Base-by-base conservation (phyloP, 2,329 filamentous ascomycete genomes). In the Leptoxyphium fumago region DNA sequence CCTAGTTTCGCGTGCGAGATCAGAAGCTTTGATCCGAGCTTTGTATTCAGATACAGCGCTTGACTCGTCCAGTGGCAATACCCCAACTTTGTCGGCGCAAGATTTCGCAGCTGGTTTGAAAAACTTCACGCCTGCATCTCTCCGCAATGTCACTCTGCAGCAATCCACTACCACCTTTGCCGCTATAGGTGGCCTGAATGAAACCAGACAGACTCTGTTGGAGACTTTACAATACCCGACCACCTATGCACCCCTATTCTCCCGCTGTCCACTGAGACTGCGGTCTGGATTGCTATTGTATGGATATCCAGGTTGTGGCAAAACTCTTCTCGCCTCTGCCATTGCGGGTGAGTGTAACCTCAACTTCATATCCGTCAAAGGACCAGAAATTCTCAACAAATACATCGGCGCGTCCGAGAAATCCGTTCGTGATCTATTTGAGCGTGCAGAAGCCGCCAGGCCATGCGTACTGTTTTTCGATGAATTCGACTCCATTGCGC, bases 331-430 rank as follows among this genome's bases (percentile, higher is more conserved):
- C 9, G 91, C 93, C 15, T 94, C 85, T 46, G 91, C 91, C 0
- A 89, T 98, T n/a, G 91, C 93, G 10, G 89, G 89, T 45, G 91
- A 98, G 66, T 96, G 89, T 57, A 89, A 89, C 0, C 78, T 98
- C 48, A 98, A 98, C 64, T 98, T 98, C 64, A 98, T 98, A 63
- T 88, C 82, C 36, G 91, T 98, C 57, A 98, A 98, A 66, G 91
- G 91, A 0, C 91, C 91, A 0, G 93, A 98, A 63, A 96, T 98
- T 46, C 68, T 98, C 44, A 98, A 98, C 71, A 98, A 98, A 66
- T 98, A 98, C 62, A 98, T 98, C 46, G 91, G 91, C 58, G 91
- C 91, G 1, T 94, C 84, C 26, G 91, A 98, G 58, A 98, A 98
- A 71, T 87, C 80, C 48, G 88, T 98, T 6, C 80, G 93, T 38